Percentiles rank a stretch among this genome's conserved stretches.
These are phyloP conservation scores for Amanita phalloides DNA, from an alignment of 768 basidiomycete genomes.

Conservation along the genomic window DNA sequence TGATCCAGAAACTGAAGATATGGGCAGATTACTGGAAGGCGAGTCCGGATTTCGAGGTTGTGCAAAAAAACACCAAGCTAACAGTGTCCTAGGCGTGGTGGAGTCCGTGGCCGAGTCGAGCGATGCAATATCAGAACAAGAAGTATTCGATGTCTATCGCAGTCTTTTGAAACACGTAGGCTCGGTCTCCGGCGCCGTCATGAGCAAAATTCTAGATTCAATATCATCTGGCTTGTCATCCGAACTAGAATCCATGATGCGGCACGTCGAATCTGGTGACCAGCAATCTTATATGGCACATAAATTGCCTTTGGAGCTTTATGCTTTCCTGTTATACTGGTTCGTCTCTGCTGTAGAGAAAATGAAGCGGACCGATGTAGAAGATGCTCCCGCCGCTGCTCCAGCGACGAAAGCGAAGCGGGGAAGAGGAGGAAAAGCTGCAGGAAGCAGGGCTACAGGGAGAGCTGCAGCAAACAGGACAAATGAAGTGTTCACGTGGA, in stretches of 20 bases:
- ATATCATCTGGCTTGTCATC: constrained; percentile 64
- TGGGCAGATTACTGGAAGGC: constrained; percentile 51
- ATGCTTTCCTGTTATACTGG: constrained; percentile 89
- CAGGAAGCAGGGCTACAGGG: constrained; percentile 18
- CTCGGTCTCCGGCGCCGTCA: constrained; percentile 46
- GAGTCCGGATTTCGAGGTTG: constrained; percentile 8
- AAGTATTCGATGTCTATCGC: constrained; percentile 75
- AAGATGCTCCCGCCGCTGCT: constrained; percentile 31
- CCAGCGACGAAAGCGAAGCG: constrained; percentile 32
- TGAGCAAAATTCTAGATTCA: constrained; percentile 85
- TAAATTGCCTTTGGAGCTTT: constrained; percentile 77
- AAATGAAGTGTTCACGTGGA: constrained; percentile 63
- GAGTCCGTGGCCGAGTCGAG: constrained; percentile 69
- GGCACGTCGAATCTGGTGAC: constrained; percentile 62
- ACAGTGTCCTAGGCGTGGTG: constrained; percentile 49
- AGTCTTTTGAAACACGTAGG: constrained; percentile 71
- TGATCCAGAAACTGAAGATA: constrained; percentile 48
- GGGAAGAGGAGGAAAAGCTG: constrained; percentile 51
- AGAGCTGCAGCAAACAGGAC: constrained; percentile 32
- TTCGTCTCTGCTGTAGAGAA: constrained; percentile 78
- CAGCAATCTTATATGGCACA: constrained; percentile 51
- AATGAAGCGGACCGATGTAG: constrained; percentile 42
- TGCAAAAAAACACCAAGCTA: background rate
- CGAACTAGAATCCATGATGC: constrained; percentile 62
- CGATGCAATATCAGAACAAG: constrained; percentile 54